Percentiles rank a stretch among this genome's conserved stretches.
Conservation (phyloP, 495 filamentous ascomycete genomes). For the Xylaria curta region DNA sequence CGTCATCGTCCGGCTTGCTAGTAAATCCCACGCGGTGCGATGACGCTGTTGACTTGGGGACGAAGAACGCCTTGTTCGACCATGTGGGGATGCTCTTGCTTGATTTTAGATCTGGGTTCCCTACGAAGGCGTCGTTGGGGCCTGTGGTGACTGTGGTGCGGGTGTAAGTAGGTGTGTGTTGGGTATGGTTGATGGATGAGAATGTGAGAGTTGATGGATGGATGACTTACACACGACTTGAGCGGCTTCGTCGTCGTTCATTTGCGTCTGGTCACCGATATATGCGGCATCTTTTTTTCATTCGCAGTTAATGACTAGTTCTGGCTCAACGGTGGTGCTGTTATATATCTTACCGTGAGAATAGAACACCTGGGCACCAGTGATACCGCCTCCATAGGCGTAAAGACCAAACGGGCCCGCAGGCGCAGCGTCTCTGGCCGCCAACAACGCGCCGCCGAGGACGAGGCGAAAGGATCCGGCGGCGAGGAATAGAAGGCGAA, state of each 20-base stretch:
- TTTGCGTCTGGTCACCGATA: conserved; percentile 22
- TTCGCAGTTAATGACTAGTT: not conserved
- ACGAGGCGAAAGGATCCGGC: conserved; percentile 5
- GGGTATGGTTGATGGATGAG: not conserved
- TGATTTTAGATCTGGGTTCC: conserved; percentile 2
- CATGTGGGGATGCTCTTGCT: not conserved
- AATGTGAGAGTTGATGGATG: not conserved
- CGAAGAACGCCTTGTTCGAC: conserved; percentile 20
- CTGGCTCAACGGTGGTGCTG: not conserved
- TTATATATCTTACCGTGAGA: conserved; percentile 4
- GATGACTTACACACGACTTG: conserved; percentile 22
- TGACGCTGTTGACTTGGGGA: not conserved
- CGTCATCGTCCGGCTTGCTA: not conserved
- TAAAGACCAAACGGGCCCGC: conserved; percentile 7
- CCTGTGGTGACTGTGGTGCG: conserved; percentile 1
- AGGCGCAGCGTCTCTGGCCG: not conserved
- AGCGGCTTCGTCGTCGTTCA: conserved; percentile 15
- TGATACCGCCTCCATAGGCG: conserved; percentile 5
- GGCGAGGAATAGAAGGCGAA: not conserved
- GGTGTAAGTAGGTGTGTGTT: not conserved
- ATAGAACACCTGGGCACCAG: conserved; percentile 19
- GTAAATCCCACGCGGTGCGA: conserved; percentile 22
- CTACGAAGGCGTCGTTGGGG: not conserved
- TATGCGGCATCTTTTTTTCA: not conserved
- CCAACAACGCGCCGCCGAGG: conserved; percentile 7